These are phyloP conservation scores for Botryotinia convoluta DNA, from an alignment of 2,329 filamentous ascomycete species.

Conservation along the genomic window DNA sequence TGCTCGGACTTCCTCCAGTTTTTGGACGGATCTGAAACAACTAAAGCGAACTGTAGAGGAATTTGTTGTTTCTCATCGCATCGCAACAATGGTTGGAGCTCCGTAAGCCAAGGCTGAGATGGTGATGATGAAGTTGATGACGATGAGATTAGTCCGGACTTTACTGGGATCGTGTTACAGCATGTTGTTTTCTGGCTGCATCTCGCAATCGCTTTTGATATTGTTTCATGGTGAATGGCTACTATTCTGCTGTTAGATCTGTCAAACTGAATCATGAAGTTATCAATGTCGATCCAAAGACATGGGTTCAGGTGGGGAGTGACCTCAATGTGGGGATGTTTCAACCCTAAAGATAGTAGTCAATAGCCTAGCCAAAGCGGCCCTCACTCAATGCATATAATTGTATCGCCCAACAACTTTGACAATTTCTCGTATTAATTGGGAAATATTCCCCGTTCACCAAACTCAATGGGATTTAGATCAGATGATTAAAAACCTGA, in stretches of 20 bases:
- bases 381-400: background rate
- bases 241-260: background rate
- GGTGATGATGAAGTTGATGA: background rate
- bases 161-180: background rate
- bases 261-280: background rate
- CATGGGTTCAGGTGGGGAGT: background rate
- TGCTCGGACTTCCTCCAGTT: conserved; percentile 8
- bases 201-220: background rate
- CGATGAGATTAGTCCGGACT: conserved; percentile 2
- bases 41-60: background rate
- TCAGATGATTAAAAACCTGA: background rate
- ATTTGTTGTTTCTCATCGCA: background rate
- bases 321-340: conserved; percentile 15
- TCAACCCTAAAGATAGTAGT: background rate
- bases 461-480: background rate
- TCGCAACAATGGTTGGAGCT: background rate
- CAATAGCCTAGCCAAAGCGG: background rate
- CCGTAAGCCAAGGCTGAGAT: conserved; percentile 3
- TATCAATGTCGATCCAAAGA: background rate
- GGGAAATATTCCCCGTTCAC: background rate
- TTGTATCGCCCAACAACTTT: background rate
- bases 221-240: background rate
- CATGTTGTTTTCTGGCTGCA: background rate
- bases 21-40: background rate
- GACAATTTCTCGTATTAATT: background rate